phyloP scores from a whole-genome alignment of 176 grass and related monocot genomes.

The Ensete glaucum region DNA sequence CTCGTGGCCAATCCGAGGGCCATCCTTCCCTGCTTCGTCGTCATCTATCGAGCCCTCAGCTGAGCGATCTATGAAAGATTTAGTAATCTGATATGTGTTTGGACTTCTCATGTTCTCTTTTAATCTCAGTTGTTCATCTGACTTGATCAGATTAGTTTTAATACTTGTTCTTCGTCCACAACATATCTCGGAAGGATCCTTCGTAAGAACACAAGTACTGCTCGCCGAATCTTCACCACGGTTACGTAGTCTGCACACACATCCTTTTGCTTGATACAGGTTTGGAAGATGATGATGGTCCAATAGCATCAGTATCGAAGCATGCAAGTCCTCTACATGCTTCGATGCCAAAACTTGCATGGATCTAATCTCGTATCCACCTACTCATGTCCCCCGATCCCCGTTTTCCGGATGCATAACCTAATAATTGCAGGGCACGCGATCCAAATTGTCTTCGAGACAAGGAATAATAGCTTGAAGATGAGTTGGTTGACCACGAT shows the following conservation, averaged over 20 bases:
- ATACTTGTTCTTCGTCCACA: no score
- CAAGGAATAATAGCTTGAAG: neutral
- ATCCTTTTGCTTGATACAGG: neutral
- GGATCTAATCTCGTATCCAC: neutral
- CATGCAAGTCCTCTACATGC: no score
- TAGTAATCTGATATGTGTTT: no score
- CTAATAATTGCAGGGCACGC: neutral
- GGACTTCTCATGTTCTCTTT: no score
- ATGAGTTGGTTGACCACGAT: neutral
- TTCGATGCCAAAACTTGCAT: no score
- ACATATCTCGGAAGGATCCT: no score
- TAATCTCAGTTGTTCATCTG: no score
- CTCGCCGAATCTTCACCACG: no score
- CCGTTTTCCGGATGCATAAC: neutral
- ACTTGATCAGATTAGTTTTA: no score
- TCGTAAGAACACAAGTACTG: no score
- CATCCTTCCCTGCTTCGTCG: slow-evolving; percentile 93
- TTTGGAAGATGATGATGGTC: neutral
- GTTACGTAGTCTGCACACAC: neutral
- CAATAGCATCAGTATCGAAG: no score
- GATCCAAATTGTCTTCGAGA: neutral
- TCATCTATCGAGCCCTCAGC: slow-evolving; percentile 58
- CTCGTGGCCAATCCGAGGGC: slow-evolving; percentile 88
- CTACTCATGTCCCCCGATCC: neutral
- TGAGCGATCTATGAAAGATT: neutral